Conservation (phyloP, 1,284 basidiomycete genomes). For the Ceratobasidium sp. region DNA sequence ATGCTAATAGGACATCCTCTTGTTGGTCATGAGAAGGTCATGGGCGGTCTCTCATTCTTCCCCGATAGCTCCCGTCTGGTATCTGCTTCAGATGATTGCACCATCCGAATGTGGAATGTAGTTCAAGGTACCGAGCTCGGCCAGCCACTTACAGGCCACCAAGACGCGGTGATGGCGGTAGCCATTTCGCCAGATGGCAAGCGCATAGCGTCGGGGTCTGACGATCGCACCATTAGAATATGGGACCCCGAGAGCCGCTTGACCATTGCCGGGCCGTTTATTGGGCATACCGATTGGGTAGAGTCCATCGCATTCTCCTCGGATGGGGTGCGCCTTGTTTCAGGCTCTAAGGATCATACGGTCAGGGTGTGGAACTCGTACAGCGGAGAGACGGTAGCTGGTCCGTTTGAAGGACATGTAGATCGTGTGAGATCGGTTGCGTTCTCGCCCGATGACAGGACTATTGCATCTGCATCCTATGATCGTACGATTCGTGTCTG, state of each 20-base stretch:
- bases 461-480: slow-evolving; percentile 16
- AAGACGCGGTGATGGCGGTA: background rate
- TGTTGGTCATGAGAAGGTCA: background rate
- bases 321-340: too few species aligned
- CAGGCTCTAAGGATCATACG: too few species aligned
- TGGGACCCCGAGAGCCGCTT: background rate
- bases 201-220: too few species aligned
- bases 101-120: slow-evolving; percentile 26
- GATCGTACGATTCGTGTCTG: slow-evolving; percentile 27
- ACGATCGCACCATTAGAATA: too few species aligned
- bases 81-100: slow-evolving; percentile 15
- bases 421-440: too few species aligned
- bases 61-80: slow-evolving; percentile 17
- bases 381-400: too few species aligned
- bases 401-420: too few species aligned
- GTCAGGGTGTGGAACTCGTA: too few species aligned
- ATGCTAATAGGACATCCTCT: background rate
- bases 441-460: slow-evolving; percentile 26
- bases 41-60: slow-evolving; percentile 26
- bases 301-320: too few species aligned
- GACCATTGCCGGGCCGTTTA: slow-evolving; percentile 13
- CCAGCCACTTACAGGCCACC: slow-evolving; percentile 5
- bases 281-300: too few species aligned
- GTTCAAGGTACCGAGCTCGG: background rate
- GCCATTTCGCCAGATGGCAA: slow-evolving; percentile 20